Base-by-base conservation (phyloP, 768 basidiomycete genomes). In the Baorangia bicolor region DNA sequence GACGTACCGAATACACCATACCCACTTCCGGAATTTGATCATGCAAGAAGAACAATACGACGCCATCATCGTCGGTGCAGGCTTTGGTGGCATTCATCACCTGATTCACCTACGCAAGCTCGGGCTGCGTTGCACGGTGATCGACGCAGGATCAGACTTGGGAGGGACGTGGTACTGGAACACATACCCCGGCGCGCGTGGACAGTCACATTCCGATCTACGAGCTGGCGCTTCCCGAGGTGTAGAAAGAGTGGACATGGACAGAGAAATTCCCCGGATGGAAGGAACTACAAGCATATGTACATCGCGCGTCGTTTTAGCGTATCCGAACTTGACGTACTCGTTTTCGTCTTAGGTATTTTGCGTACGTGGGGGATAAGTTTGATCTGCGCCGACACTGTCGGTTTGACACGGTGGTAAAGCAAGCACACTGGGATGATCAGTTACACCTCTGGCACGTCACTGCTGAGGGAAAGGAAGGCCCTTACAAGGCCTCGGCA, bases 101-200 rank as follows among this genome's bases (percentile, higher is more conserved):
- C 53, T 63, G 33, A 50, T 63, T 20, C 45, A 39, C 9, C 2
- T 63, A 12, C 47, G 53, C 23, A 4, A 55, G n/a, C 47, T 55
- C 6, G 61, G 61, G 4, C 42, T 63, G 42, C 46, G 43, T n/a
- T 63, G 60, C 53, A 42, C 9, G 2, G 18, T 58, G 23, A 42
- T 63, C 41, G 60, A 62, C 0, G 56, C 56, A 16, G 61, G 43
- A 2, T 62, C 61, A 0, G 56, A 58, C n/a, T 37, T 62, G 2
- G 60, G 61, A 20, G 61, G 61, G 11, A 34, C 42, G 1, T 62
- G 61, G 56, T n/a, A 46, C 39, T 58, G 61, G 60, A 62, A 62
- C 53, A 46, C 6, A 35, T 62, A 62, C 35, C 61, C 60, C 0
- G 61, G 61, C 2, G 60, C 60, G 61, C 0, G 60, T 45, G 12